Base-by-base conservation (phyloP, 371 early-diverging fungal genomes). In the Mucor lusitanicus region DNA sequence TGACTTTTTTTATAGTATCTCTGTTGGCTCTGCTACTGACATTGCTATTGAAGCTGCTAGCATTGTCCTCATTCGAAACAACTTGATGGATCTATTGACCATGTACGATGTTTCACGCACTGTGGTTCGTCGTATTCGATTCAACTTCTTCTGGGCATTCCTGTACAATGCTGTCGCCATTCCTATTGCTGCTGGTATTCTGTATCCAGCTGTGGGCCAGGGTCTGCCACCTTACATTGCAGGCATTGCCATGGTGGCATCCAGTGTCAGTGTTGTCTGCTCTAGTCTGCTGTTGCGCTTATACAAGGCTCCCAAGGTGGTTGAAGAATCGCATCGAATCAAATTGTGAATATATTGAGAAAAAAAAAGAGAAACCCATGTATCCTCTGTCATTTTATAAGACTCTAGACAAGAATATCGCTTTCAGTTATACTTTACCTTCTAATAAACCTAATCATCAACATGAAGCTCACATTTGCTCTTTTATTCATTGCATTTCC, bases 111-210 rank as follows among this genome's bases (percentile, higher is more conserved):
- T 95, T 12, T 85, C 92, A 3, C 80, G 82, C 30, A 82, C 81
- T 0, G 87, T 90, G 0, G 86, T 92, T 17, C 77, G 81, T 23
- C 82, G 93, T 7, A 93, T 95, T 69, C 83, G 88, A 53, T 73
- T 90, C 64, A 95, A 95, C 74, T 88, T 95, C 70, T 48, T 83
- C 4, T 93, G 93, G 92, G 95, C 95, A 0, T 89, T 94, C 65
- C 73, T 86, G 37, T 95, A 93, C 68, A 95, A 95, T 58, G 63
- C 77, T 1, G 63, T 91, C 27, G 90, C 92, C 30, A 90, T 95
- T 19, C 94, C 94, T 7, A 80, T 94, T 60, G 95, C 95, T 0
- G 91, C 91, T 0, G 95, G 95, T 21, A 82, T 90, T 19, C 78
- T 93, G 3, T 91, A 87, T 28, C 85, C 89, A 0, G 82, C 76